Evolutionary conservation across 345 rosid genomes (phyloP).

Genomic region (Populus tremula): DNA sequence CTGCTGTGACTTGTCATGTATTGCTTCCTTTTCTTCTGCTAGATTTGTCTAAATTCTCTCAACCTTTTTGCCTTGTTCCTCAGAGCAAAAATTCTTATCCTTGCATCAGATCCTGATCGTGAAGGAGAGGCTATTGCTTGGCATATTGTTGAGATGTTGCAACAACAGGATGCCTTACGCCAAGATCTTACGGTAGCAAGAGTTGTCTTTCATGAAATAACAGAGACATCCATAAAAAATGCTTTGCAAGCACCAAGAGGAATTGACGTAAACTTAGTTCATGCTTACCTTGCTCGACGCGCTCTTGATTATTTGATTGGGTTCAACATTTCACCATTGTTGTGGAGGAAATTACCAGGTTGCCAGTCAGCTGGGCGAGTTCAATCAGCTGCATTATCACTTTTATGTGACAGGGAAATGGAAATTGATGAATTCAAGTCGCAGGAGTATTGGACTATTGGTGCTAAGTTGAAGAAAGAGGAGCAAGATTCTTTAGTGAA

Average conservation of each 20-base stretch:
- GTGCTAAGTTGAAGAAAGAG: conserved; percentile 44
- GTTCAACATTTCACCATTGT: conserved; percentile 84
- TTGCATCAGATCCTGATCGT: conserved; percentile 99
- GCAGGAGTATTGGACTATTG: conserved; percentile 82
- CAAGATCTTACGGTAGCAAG: conserved; percentile 71
- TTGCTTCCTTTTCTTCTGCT: conserved; percentile 6
- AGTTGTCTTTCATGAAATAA: conserved; percentile 93
- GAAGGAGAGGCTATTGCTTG: conserved; percentile 99
- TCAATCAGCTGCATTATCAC: conserved; percentile 94
- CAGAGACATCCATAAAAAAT: conserved; percentile 79
- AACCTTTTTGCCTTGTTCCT: conserved; percentile 40
- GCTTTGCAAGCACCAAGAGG: conserved; percentile 82
- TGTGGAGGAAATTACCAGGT: conserved; percentile 97
- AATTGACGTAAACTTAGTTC: conserved; percentile 78
- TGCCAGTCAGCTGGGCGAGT: conserved; percentile 98
- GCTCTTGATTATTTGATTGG: conserved; percentile 98
- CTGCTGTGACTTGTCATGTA: conserved; percentile 5
- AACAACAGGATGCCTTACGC: conserved; percentile 82
- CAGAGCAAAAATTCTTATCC: conserved; percentile 95
- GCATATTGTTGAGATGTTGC: conserved; percentile 98
- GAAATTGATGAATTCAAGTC: conserved; percentile 86
- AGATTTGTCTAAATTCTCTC: conserved; percentile 30
- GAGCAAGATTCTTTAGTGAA: conserved; percentile 25
- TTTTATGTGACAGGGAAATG: conserved; percentile 84
- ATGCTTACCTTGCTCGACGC: conserved; percentile 91